A percentile compares a stretch with the other conserved stretches of the same genome.
Evolutionary conservation across 176 grass and related monocot species (phyloP).

Genomic region (Melocanna baccifera): DNA sequence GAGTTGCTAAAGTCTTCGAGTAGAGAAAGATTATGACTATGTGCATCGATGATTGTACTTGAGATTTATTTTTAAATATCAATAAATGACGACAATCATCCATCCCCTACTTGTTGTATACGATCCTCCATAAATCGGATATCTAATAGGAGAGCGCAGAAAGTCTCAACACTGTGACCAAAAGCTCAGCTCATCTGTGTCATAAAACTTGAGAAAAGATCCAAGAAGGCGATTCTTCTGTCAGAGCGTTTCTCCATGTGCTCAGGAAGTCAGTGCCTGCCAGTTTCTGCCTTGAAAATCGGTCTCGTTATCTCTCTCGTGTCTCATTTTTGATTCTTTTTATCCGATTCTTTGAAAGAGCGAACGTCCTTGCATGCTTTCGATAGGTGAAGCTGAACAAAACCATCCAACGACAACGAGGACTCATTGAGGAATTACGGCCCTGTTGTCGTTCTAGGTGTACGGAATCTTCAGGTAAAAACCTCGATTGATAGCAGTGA

Average conservation of each 20-base stretch:
- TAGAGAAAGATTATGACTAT: too few relatives aligned
- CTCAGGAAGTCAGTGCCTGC: conserved; percentile 1
- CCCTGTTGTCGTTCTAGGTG: neutral
- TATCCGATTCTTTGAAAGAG: neutral
- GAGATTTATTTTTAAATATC: too few relatives aligned
- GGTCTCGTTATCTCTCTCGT: neutral
- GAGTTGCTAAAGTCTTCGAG: too few relatives aligned
- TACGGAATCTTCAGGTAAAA: neutral
- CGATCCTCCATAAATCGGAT: too few relatives aligned
- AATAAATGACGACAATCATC: too few relatives aligned
- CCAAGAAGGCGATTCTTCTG: neutral
- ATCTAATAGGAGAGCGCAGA: neutral
- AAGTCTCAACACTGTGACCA: too few relatives aligned
- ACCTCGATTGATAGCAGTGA: too few relatives aligned
- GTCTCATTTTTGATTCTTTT: neutral
- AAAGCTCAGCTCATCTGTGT: neutral
- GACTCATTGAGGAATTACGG: neutral
- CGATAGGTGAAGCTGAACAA: neutral
- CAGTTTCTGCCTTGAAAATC: neutral
- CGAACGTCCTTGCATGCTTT: neutral
- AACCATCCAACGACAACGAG: neutral
- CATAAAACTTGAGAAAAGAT: neutral
- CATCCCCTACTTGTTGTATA: too few relatives aligned
- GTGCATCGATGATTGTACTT: too few relatives aligned
- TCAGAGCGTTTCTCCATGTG: neutral